phyloP scores from a whole-genome alignment of 192 early-diverging fungal genomes.

The Coemansia sp. region DNA sequence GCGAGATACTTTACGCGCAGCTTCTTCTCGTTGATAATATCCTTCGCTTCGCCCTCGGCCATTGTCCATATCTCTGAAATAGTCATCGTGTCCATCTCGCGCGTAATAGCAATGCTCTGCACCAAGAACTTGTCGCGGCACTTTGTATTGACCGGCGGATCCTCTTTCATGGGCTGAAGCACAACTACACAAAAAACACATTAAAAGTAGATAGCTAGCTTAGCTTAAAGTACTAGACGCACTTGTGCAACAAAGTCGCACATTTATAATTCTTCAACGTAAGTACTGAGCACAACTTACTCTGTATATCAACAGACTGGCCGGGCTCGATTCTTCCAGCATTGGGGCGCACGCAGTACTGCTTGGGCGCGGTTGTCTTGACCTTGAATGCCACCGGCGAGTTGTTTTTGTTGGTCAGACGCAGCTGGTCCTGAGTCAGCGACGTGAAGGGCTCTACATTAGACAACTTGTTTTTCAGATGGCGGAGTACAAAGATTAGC shows the following conservation, averaged over 20 bases:
- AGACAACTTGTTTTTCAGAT: background rate
- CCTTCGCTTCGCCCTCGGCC: conserved; percentile 61
- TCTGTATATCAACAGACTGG: conserved; percentile 67
- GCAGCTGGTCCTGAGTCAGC: conserved; percentile 56
- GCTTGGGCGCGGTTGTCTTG: conserved; percentile 97
- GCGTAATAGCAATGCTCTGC: conserved; percentile 76
- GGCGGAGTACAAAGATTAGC: background rate
- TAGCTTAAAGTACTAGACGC: no score
- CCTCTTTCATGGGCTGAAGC: conserved; percentile 85
- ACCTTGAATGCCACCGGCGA: conserved; percentile 91
- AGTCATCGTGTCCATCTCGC: conserved; percentile 62
- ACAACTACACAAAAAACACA: conserved; percentile 69
- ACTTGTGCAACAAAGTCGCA: background rate
- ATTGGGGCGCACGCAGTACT: conserved; percentile 96
- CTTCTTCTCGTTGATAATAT: conserved; percentile 65
- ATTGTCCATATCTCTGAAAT: conserved; percentile 69
- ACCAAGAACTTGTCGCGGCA: conserved; percentile 98
- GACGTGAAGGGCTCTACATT: conserved; percentile 62
- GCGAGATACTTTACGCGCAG: conserved; percentile 61
- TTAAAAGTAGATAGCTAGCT: no score
- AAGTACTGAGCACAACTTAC: conserved; percentile 45
- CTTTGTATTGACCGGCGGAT: conserved; percentile 71
- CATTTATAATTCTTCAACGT: background rate
- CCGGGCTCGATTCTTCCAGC: conserved; percentile 75
- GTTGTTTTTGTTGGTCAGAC: conserved; percentile 63